Conservation (phyloP, 2,329 filamentous ascomycete genomes). For the Coniochaeta sp. region DNA sequence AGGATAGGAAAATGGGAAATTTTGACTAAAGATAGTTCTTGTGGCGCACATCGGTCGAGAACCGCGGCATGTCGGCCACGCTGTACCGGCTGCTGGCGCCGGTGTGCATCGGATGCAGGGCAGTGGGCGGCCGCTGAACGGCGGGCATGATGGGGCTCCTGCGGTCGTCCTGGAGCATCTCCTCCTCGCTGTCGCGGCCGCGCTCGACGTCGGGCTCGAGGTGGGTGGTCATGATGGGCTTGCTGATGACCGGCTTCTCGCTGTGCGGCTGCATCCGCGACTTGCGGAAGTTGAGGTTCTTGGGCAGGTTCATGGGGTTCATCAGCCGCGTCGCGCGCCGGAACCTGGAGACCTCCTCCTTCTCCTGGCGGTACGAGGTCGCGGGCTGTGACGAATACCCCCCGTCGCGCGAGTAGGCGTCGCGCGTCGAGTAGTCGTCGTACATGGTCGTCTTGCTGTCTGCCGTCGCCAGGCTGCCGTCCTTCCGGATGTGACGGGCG, state of each 20-base stretch:
- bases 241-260: slow-evolving; percentile 26
- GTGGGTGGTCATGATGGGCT: slow-evolving; percentile 27
- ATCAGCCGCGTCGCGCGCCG: slow-evolving; percentile 22
- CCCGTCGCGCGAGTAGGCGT: slow-evolving; percentile 22
- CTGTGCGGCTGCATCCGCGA: slow-evolving; percentile 24
- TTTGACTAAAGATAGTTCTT: neutral
- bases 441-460: slow-evolving; percentile 28
- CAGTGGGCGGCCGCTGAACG: slow-evolving; percentile 48
- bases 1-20: neutral
- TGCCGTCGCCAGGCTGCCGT: slow-evolving; percentile 61
- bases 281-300: slow-evolving; percentile 13
- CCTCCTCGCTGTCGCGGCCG: slow-evolving; percentile 19
- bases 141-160: slow-evolving; percentile 49
- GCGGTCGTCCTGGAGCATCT: slow-evolving; percentile 23
- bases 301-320: slow-evolving; percentile 14
- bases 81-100: slow-evolving; percentile 37
- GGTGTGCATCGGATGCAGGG: slow-evolving; percentile 46
- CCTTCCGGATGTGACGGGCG: slow-evolving; percentile 70
- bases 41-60: slow-evolving; percentile 20
- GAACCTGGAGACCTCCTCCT: slow-evolving; percentile 20
- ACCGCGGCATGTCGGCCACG: slow-evolving; percentile 39
- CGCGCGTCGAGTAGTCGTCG: slow-evolving; percentile 26
- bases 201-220: slow-evolving; percentile 28
- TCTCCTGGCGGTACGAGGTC: slow-evolving; percentile 33
- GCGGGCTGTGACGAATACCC: slow-evolving; percentile 33